Evolutionary conservation across 805 yeast genomes (phyloP), one percentile per base, ranked within the genome.

Genomic region (Suhomyces canberraensis): DNA sequence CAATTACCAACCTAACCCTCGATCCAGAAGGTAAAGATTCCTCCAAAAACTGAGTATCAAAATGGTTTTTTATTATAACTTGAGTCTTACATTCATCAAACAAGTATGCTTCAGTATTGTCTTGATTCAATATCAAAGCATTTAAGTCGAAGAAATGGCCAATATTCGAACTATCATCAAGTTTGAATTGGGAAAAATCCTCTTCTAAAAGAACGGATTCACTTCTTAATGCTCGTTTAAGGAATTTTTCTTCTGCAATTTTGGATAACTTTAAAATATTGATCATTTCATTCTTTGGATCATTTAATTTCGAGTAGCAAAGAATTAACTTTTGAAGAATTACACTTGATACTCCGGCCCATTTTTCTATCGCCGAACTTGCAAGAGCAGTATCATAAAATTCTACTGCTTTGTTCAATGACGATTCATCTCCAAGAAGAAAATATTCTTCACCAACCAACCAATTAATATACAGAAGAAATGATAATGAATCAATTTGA

Each of bases 401-500:
- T 11, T 46, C 43, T 2, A 46, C 43, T 2, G 68, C 62, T 9
- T 37, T 39, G 9, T 36, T 11, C 8, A 34, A 11, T 13, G 33
- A 16, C 4, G 25, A 41, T 8, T 34, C 41, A 9, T 51, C 43
- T 1, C 29, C 33, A 1, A 31, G 3, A 4, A 18, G 31, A 25
- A 50, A 66, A 42, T 67, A 63, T 36, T 66, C 72, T 31, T 78
- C 79, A 1, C 75, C 88, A 7, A 80, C 52, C 43, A 73, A 67
- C 57, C 69, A 75, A 46, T 69, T 64, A 11, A 75, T 53, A 46
- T 62, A 74, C 25, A 33, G 41, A 1, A 35, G 14, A 19, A 35
- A 32, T 7, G 44, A 29, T 17, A 31, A 21, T 9, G 32, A 28
- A 2, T 22, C 25, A 6, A 29, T 13, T 15, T 19, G 25, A 3